Conservation (phyloP, 176 grass and related monocot species). For the Cenchrus purpureus region DNA sequence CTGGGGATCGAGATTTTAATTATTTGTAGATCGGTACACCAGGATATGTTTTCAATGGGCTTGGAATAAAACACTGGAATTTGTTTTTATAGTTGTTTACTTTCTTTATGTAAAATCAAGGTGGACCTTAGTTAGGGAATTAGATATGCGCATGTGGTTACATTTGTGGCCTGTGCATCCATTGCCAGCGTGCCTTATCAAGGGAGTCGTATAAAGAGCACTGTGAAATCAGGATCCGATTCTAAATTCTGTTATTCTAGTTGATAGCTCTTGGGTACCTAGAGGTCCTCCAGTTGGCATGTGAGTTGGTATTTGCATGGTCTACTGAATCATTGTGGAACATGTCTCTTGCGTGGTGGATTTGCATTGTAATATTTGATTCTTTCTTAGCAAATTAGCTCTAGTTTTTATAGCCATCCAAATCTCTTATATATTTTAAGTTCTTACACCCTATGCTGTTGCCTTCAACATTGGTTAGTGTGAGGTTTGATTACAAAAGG, state of each 20-base stretch:
- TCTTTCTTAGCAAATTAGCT: background rate
- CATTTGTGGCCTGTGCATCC: background rate
- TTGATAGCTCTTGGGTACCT: background rate
- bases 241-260: background rate
- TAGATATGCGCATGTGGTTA: background rate
- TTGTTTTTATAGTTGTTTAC: background rate
- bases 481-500: background rate
- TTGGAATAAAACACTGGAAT: background rate
- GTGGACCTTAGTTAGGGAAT: background rate
- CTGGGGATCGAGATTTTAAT: background rate
- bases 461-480: background rate
- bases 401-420: background rate
- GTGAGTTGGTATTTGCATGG: conserved; percentile 6
- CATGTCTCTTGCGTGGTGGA: background rate
- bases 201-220: background rate
- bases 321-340: background rate
- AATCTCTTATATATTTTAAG: background rate
- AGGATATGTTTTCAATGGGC: background rate
- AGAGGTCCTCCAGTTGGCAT: background rate
- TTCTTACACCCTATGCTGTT: background rate
- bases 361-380: background rate
- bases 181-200: background rate
- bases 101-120: background rate
- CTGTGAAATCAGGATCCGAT: conserved; percentile 2
- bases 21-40: background rate